These are phyloP conservation scores for Paspalum vaginatum DNA, from an alignment of 176 grass and related monocot species.

Conservation along the genomic window DNA sequence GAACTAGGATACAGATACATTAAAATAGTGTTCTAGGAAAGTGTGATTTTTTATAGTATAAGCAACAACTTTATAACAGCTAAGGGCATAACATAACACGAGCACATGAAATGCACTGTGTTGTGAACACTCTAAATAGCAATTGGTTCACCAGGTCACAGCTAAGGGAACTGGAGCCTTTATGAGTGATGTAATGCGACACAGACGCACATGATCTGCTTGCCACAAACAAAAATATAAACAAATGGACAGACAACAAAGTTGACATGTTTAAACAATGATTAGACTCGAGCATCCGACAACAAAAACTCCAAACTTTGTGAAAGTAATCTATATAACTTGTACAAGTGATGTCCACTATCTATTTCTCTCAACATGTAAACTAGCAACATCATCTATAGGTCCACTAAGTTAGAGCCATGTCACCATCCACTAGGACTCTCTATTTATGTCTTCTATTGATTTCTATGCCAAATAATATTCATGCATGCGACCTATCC, in stretches of 20 bases:
- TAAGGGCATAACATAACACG: background rate
- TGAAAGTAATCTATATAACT: background rate
- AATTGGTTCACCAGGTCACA: background rate
- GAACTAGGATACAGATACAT: background rate
- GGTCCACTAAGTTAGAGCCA: too few species aligned
- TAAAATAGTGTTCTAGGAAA: background rate
- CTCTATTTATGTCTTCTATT: too few species aligned
- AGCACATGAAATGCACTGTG: background rate
- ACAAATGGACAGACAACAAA: background rate
- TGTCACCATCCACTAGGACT: too few species aligned
- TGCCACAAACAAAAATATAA: background rate
- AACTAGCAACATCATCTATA: too few species aligned
- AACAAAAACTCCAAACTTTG: background rate
- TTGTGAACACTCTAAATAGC: background rate
- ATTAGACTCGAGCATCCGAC: background rate
- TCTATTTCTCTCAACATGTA: too few species aligned
- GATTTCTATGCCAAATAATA: too few species aligned
- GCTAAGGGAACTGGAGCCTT: background rate
- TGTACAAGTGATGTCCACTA: too few species aligned
- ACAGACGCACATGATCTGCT: background rate
- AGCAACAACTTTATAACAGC: background rate
- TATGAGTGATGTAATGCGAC: background rate
- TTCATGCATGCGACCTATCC: too few species aligned
- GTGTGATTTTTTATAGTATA: background rate
- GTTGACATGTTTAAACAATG: background rate